Base-by-base conservation (phyloP, 169 alveolate species). In the Neospora caninum region DNA sequence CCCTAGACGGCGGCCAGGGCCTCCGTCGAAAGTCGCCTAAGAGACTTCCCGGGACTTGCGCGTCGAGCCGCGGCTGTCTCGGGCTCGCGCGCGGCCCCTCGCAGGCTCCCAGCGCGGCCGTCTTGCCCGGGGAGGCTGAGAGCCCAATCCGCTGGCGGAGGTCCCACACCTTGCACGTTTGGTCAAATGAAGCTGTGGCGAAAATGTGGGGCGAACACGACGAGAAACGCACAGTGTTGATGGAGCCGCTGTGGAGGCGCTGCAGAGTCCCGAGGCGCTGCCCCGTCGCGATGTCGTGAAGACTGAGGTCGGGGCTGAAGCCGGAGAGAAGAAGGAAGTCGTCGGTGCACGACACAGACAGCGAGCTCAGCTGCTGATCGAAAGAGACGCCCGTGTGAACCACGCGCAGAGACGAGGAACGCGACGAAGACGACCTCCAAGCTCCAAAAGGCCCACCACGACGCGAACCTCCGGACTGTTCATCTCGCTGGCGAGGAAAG, bases 111-210 rank as follows among this genome's bases (percentile, higher is more conserved):
- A n/a, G n/a, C n/a, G n/a, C n/a, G n/a, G n/a, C n/a, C n/a, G n/a
- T n/a, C n/a, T n/a, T n/a, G n/a, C n/a, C n/a, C n/a, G n/a, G n/a
- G n/a, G n/a, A n/a, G 58, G 84, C 39, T 6, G 43, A 20, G 39
- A 36, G 80, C 45, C 36, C 73, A 67, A 95, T 94, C 88, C 92
- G 91, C 92, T 95, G 96, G 41, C 97, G 95, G 54, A 95, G 88
- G 58, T 95, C 97, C 97, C 97, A 95, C 36, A 95, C 70, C 80
- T 94, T 95, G 92, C 97, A 95, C 45, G 95, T 95, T 36, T 94
- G 95, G 49, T 95, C 97, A 83, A 95, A 95, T 34, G 97, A 95
- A 10, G 94, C 96, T 4, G 97, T 95, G 80, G 95, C 95, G 93
- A 95, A 95, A 45, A 95, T 82, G 18, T 94, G 96, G 34, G 97